Percentiles rank a stretch among this genome's conserved stretches.
These are phyloP conservation scores for Cytospora paraplurivora DNA, from an alignment of 2,329 filamentous ascomycete genomes.

Conservation along the genomic window DNA sequence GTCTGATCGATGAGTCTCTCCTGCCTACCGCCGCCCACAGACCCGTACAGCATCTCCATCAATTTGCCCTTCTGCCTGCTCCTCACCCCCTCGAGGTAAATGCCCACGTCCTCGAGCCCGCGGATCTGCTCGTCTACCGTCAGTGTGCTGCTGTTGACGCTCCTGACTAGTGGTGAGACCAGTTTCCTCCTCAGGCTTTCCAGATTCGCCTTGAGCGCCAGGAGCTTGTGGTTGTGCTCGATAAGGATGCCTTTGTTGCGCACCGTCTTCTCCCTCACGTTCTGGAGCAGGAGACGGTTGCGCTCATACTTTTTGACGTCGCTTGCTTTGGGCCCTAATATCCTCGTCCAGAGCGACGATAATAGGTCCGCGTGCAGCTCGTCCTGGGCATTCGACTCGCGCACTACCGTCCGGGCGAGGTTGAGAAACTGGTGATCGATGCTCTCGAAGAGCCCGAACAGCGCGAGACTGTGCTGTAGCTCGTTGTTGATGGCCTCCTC, in stretches of 20 bases:
- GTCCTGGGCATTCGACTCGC: conserved; percentile 81
- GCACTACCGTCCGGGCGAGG: conserved; percentile 79
- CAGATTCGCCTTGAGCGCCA: conserved; percentile 82
- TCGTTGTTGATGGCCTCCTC: conserved; percentile 89
- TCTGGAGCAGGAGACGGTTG: conserved; percentile 77
- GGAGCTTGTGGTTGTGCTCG: conserved; percentile 81
- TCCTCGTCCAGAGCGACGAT: conserved; percentile 79
- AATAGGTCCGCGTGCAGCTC: conserved; percentile 79
- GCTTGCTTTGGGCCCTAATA: conserved; percentile 74
- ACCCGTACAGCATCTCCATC: conserved; percentile 75
- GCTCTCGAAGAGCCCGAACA: conserved; percentile 88
- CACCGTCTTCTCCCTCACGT: conserved; percentile 80
- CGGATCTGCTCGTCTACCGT: conserved; percentile 83
- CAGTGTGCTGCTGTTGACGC: conserved; percentile 67
- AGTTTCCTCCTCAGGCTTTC: conserved; percentile 83
- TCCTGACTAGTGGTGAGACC: conserved; percentile 78
- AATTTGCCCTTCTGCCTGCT: conserved; percentile 81
- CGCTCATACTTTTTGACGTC: conserved; percentile 88
- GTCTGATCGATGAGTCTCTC: conserved; percentile 23
- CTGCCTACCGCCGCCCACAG: conserved; percentile 34
- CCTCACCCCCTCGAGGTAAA: conserved; percentile 73
- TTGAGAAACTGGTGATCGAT: conserved; percentile 91
- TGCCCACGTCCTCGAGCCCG: conserved; percentile 78
- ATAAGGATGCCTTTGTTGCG: conserved; percentile 85
- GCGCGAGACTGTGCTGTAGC: conserved; percentile 73